A percentile compares a stretch with the other conserved stretches of the same genome.
phyloP scores from a whole-genome alignment of 2,329 filamentous ascomycete species.

The Cadophora sp. region DNA sequence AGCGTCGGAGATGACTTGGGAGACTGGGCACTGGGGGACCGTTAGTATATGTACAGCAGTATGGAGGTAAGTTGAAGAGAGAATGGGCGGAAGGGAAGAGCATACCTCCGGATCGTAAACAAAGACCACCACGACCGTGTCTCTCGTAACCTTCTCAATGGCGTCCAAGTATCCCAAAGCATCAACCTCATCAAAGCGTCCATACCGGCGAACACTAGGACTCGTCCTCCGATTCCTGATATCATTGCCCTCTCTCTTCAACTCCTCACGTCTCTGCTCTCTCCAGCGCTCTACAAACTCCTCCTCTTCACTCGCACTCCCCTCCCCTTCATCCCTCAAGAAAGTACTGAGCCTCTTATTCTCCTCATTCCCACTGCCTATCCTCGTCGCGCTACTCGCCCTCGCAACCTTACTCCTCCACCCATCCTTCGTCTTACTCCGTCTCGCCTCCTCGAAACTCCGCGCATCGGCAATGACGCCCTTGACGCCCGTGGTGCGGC shows the following conservation, averaged over 20 bases:
- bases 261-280: conserved; percentile 77
- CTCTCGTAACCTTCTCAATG: conserved; percentile 84
- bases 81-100: conserved; percentile 30
- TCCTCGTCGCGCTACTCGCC: conserved; percentile 28
- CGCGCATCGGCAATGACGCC: conserved; percentile 86
- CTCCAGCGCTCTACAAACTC: conserved; percentile 91
- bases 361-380: conserved; percentile 12
- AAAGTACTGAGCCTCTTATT: conserved; percentile 37
- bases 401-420: conserved; percentile 59
- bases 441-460: conserved; percentile 73
- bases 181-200: conserved; percentile 83
- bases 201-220: conserved; percentile 80
- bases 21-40: conserved; percentile 75
- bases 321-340: conserved; percentile 39
- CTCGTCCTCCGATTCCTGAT: conserved; percentile 73
- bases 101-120: conserved; percentile 88
- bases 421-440: conserved; percentile 38
- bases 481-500: conserved; percentile 81
- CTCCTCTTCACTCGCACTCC: conserved; percentile 62
- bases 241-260: conserved; percentile 67
- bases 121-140: conserved; percentile 89
- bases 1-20: conserved; percentile 78
- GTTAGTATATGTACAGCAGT: conserved; percentile 33
- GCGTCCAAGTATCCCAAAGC: conserved; percentile 94
- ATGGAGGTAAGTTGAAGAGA: too few relatives aligned